Evolutionary conservation across 2,329 filamentous ascomycete genomes (phyloP), one percentile per base, ranked within the genome.

Genomic region (Metarhizium sp.): DNA sequence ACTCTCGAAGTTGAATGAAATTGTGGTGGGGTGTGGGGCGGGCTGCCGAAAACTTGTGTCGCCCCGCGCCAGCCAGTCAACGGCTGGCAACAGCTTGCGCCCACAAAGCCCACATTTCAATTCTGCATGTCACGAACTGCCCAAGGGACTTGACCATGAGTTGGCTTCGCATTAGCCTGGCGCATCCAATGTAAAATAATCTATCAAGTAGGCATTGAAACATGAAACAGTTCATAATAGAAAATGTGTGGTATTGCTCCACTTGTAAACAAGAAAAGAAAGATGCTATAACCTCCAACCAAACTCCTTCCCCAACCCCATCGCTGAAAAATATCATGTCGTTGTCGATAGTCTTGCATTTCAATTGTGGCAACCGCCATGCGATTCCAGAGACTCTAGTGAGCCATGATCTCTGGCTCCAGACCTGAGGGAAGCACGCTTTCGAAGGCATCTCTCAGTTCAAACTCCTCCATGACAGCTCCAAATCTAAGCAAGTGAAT

Each of bases 371-470:
- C 20, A 18, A 48, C 11, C 20, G 14, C 25, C 45, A 20, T 30
- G 13, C 7, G 7, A 16, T 30, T 48, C 47, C 18, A 7, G 36
- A 29, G 14, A 18, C 25, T 29, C 57, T 13, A 61, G 34, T 57
- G 59, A 6, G 52, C 60, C 60, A 59, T 59, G 7, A 59, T 18
- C n/a, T 51, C 38, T 38, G 52, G 57, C 38, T 55, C 58, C 47
- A 52, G 42, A 58, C 59, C 54, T 42, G 58, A 59, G 18, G 62
- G 57, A 38, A 70, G 58, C 6, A 90, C 78, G 42, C 78, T 85
- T 65, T 86, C 86, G 55, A 96, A 71, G 25, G 90, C 90, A 72
- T 96, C 92, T 51, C 80, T 76, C 42, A 90, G 80, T 71, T 90
- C 87, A 62, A 84, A 84, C 61, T 84, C 80, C 61, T 85, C 82